Evolutionary conservation across 2,329 filamentous ascomycete genomes (phyloP).

Genomic region (Hypoxylon sp.): DNA sequence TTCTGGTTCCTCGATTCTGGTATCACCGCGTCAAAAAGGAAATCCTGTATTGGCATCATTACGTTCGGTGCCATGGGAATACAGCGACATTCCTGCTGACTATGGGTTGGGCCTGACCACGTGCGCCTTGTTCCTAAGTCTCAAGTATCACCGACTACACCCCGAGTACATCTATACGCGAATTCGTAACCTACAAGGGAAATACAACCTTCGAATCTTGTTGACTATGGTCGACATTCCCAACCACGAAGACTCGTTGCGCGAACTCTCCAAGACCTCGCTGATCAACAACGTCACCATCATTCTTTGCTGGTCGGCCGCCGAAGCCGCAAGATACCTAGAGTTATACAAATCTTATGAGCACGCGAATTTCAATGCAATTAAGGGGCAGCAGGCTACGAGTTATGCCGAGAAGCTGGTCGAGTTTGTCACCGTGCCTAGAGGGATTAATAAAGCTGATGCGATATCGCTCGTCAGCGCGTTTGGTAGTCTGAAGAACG

Average conservation of each 20-base stretch:
- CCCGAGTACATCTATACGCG: conserved; percentile 98
- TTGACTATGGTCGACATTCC: conserved; percentile 95
- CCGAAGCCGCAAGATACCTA: conserved; percentile 92
- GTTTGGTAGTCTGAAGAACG: conserved; percentile 89
- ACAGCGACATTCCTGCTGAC: conserved; percentile 95
- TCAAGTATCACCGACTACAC: conserved; percentile 97
- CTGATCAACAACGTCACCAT: conserved; percentile 93
- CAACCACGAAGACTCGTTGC: conserved; percentile 91
- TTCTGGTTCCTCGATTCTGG: conserved; percentile 83
- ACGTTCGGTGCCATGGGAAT: conserved; percentile 91
- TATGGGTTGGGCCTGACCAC: conserved; percentile 90
- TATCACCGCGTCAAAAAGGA: conserved; percentile 93
- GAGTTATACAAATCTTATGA: conserved; percentile 97
- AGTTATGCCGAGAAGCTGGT: conserved; percentile 89
- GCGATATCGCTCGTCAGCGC: conserved; percentile 90
- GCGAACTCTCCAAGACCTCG: conserved; percentile 92
- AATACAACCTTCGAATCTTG: conserved; percentile 88
- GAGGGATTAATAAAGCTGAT: conserved; percentile 94
- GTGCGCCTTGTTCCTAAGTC: conserved; percentile 90
- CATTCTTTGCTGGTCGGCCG: conserved; percentile 93
- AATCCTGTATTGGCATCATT: conserved; percentile 92
- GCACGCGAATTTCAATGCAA: conserved; percentile 83
- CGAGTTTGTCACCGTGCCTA: conserved; percentile 91
- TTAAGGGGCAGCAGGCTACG: conserved; percentile 86
- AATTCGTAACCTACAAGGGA: conserved; percentile 85